phyloP scores from a whole-genome alignment of 768 basidiomycete genomes.

The Tubosaeta sp. region DNA sequence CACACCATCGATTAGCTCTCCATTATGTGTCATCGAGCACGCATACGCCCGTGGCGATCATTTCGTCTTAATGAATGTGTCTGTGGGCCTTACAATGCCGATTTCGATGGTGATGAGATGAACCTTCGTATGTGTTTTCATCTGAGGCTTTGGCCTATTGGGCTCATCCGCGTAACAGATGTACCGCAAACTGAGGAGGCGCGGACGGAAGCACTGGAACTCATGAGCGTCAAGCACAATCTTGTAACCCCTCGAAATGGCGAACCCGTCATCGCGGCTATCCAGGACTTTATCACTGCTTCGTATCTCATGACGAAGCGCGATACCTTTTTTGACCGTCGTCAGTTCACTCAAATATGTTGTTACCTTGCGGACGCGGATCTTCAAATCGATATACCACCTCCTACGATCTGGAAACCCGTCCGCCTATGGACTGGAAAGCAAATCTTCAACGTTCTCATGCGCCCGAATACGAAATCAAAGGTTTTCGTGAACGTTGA shows the following conservation, averaged over 20 bases:
- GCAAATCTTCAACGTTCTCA: conserved; percentile 95
- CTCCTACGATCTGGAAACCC: conserved; percentile 92
- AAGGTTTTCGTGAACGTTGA: conserved; percentile 92
- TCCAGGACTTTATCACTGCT: conserved; percentile 99
- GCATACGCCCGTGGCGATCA: conserved; percentile 95
- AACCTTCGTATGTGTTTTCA: conserved; percentile 73
- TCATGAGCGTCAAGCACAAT: conserved; percentile 97
- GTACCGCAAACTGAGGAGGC: conserved; percentile 99
- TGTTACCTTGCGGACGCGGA: conserved; percentile 91
- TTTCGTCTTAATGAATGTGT: conserved; percentile 99
- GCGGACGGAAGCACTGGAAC: conserved; percentile 90
- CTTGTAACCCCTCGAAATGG: conserved; percentile 97
- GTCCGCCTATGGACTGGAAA: conserved; percentile 95
- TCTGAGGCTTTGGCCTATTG: background rate
- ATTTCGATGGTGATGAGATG: conserved; percentile 99
- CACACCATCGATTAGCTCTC: conserved; percentile 58
- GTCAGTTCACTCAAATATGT: conserved; percentile 95
- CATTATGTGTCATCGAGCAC: conserved; percentile 98
- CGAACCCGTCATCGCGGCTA: conserved; percentile 98
- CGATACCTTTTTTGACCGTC: conserved; percentile 89
- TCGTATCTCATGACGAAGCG: conserved; percentile 92
- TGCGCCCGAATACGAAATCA: conserved; percentile 85
- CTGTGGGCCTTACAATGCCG: conserved; percentile 97
- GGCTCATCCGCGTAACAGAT: conserved; percentile 45
- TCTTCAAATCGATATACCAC: conserved; percentile 91